A percentile compares a stretch with the other conserved stretches of the same genome.
phyloP scores from a whole-genome alignment of 108 stramenopile genomes.

The Mayamaea pseudoterrestris region DNA sequence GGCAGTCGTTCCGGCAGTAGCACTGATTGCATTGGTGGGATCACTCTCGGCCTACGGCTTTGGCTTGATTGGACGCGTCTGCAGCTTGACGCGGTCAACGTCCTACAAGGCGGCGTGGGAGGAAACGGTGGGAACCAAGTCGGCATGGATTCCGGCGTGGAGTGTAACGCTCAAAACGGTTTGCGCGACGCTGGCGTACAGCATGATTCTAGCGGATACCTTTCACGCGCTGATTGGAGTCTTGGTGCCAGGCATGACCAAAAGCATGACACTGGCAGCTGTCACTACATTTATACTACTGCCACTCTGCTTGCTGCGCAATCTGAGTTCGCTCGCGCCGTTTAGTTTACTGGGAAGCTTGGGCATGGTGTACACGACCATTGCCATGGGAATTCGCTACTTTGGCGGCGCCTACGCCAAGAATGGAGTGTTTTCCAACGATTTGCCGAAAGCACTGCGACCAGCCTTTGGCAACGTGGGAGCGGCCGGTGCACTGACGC shows the following conservation, averaged over 20 bases:
- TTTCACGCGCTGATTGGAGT: slow-evolving; percentile 48
- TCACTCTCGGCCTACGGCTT: slow-evolving; percentile 83
- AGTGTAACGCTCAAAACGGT: slow-evolving; percentile 70
- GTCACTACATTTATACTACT: slow-evolving; percentile 71
- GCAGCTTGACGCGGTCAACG: slow-evolving; percentile 49
- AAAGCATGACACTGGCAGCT: slow-evolving; percentile 41
- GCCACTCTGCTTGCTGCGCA: slow-evolving; percentile 89
- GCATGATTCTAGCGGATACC: slow-evolving; percentile 92
- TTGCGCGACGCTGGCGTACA: slow-evolving; percentile 71
- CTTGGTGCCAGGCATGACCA: slow-evolving; percentile 46
- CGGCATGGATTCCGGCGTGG: slow-evolving; percentile 64
- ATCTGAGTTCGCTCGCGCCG: slow-evolving; percentile 68
- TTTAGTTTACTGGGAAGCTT: slow-evolving; percentile 71
- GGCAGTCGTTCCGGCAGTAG: slow-evolving; percentile 79
- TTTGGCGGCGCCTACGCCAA: slow-evolving; percentile 65
- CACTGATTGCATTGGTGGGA: slow-evolving; percentile 68
- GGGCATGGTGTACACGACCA: slow-evolving; percentile 79
- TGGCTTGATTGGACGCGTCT: slow-evolving; percentile 75
- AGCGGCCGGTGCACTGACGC: slow-evolving; percentile 49
- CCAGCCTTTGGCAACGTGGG: slow-evolving; percentile 63
- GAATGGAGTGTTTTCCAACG: slow-evolving; percentile 48
- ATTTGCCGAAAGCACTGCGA: slow-evolving; percentile 30
- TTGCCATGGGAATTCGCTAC: slow-evolving; percentile 74
- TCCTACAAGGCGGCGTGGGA: slow-evolving; percentile 90
- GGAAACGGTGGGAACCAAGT: slow-evolving; percentile 54